Evolutionary conservation across 768 basidiomycete genomes (phyloP).

Genomic region (Neoboletus brunneissimus): DNA sequence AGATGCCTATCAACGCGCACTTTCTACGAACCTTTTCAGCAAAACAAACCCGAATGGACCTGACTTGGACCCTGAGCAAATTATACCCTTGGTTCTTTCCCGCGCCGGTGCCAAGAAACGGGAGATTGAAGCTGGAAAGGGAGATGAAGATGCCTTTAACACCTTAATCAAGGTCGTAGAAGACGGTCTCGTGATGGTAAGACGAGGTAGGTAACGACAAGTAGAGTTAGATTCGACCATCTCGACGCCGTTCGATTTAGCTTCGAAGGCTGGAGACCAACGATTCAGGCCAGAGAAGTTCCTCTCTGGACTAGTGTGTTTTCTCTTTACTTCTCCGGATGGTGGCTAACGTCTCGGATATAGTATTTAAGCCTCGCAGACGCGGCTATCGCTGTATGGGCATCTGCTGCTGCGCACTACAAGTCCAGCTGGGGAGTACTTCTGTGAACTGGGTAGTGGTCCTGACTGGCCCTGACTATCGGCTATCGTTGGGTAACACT

Average conservation of each 20-base stretch:
- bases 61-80: too few relatives aligned
- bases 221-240: neutral
- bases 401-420: conserved; percentile 60
- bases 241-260: conserved; percentile 33
- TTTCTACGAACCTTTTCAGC: too few relatives aligned
- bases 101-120: too few relatives aligned
- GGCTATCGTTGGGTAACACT: too few relatives aligned
- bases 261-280: conserved; percentile 67
- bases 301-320: conserved; percentile 68
- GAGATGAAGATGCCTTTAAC: too few relatives aligned
- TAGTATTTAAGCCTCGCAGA: conserved; percentile 52
- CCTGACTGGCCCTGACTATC: too few relatives aligned
- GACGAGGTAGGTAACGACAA: conserved; percentile 42
- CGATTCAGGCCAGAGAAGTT: conserved; percentile 82
- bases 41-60: too few relatives aligned
- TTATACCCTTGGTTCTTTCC: too few relatives aligned
- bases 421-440: conserved; percentile 67
- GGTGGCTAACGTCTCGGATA: neutral
- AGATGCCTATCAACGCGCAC: too few relatives aligned
- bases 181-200: conserved; percentile 60
- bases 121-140: too few relatives aligned
- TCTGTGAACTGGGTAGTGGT: too few relatives aligned
- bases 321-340: neutral
- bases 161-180: conserved; percentile 57
- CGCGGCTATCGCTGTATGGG: conserved; percentile 59